Evolutionary conservation across 768 basidiomycete species (phyloP).

Genomic region (Hygrophorus pudorinus): DNA sequence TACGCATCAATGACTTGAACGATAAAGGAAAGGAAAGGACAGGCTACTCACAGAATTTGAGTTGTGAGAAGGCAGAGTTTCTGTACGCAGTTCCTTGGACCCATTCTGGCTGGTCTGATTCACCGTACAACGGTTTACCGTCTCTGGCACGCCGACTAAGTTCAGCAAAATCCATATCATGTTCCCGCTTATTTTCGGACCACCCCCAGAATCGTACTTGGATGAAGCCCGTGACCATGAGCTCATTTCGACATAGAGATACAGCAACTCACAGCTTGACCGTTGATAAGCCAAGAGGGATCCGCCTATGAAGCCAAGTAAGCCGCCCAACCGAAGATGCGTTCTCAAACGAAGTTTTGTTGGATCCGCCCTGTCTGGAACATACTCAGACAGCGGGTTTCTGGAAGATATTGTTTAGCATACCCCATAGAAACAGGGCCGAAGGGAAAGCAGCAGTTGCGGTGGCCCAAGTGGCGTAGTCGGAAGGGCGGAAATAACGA

Average conservation of each 20-base stretch:
- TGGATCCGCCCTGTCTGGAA: slow-evolving; percentile 41
- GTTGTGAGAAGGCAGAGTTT: slow-evolving; percentile 89
- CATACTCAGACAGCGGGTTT: slow-evolving; percentile 4
- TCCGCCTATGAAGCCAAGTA: slow-evolving; percentile 82
- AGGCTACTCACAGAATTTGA: slow-evolving; percentile 72
- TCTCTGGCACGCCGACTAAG: slow-evolving; percentile 61
- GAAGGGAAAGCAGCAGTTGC: slow-evolving; percentile 75
- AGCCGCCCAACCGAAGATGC: slow-evolving; percentile 43
- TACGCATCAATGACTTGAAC: slow-evolving; percentile 9
- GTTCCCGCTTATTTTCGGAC: slow-evolving; percentile 81
- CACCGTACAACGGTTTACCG: slow-evolving; percentile 82
- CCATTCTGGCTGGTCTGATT: slow-evolving; percentile 73
- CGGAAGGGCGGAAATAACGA: slow-evolving; percentile 78
- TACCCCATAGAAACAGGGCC: slow-evolving; percentile 78
- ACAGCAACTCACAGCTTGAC: slow-evolving; percentile 59
- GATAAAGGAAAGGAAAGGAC: slow-evolving; percentile 3
- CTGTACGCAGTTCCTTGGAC: slow-evolving; percentile 79
- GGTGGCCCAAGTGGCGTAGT: slow-evolving; percentile 79
- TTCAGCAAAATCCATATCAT: slow-evolving; percentile 68
- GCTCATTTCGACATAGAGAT: slow-evolving; percentile 1
- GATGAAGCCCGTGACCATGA: background rate
- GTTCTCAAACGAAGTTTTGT: slow-evolving; percentile 28
- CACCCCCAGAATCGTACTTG: slow-evolving; percentile 93
- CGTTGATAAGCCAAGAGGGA: slow-evolving; percentile 91
- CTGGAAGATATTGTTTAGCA: slow-evolving; percentile 9